Evolutionary conservation across 306 rosid genomes (phyloP).

Genomic region (Comarum palustre): DNA sequence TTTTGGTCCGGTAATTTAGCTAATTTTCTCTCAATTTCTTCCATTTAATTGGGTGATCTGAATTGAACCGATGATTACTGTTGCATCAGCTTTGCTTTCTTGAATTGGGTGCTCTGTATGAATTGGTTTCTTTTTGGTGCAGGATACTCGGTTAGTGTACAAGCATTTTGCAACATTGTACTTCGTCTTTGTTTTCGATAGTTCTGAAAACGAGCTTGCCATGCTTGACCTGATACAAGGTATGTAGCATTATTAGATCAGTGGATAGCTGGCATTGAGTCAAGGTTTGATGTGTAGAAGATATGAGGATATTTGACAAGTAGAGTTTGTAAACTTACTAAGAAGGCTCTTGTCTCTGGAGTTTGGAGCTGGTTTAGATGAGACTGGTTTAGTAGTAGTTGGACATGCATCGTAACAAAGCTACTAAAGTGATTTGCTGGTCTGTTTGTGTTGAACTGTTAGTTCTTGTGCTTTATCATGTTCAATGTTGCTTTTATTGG

Average conservation of each 20-base stretch:
- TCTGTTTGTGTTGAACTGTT: not conserved
- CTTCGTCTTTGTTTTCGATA: conserved; percentile 78
- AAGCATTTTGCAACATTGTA: conserved; percentile 89
- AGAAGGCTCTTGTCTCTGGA: not conserved
- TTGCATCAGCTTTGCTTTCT: not conserved
- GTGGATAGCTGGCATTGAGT: not conserved
- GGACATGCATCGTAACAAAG: not conserved
- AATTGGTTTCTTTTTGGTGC: conserved; percentile 15
- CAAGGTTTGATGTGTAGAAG: conserved; percentile 12
- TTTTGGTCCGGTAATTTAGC: conserved; percentile 60
- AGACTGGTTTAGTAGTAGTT: not conserved
- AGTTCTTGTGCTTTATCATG: conserved; percentile 1
- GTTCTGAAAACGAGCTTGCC: conserved; percentile 95
- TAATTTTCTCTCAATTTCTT: conserved; percentile 2
- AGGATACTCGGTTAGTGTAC: conserved; percentile 90
- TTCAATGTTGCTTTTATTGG: conserved; percentile 12
- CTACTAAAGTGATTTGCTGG: not conserved
- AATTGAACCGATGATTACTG: not conserved
- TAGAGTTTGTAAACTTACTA: not conserved
- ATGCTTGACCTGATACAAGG: conserved; percentile 98
- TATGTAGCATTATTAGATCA: conserved; percentile 17
- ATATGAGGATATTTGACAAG: not conserved
- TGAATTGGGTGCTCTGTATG: not conserved
- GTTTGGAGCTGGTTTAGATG: not conserved
- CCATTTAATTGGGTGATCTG: not conserved